Base-by-base conservation (phyloP, 495 filamentous ascomycete species). In the Lasiosphaeriaceae sp. region DNA sequence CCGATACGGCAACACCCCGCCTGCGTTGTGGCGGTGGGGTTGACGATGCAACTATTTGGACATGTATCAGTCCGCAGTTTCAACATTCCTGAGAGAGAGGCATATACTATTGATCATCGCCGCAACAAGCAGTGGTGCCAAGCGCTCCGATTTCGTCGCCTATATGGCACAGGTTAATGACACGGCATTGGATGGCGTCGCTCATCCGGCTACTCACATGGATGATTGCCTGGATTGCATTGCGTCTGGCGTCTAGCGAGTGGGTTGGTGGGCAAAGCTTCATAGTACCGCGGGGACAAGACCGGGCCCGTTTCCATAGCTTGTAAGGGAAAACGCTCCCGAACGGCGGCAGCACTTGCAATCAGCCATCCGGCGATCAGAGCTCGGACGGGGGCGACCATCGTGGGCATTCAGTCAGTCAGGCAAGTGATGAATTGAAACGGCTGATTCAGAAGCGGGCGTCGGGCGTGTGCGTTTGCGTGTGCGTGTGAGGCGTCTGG, bases 1-100 rank as follows among this genome's bases (percentile, higher is more conserved):
- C 74, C 77, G 34, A 77, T 53, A 11, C 50, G 24, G 59, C 77
- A 80, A 63, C 77, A 80, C 35, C 45, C 58, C 22, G 60, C 54
- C 24, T 58, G 48, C 20, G 47, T 52, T 45, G 57, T 31, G 34
- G 43, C 41, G 24, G 34, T 39, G 0, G 62, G 52, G 54, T 72
- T 57, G 31, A 69, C 43, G 45, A 69, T 66, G 58, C 69, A 71
- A 51, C 68, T 71, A 20, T 63, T 46, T 3, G n/a, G 37, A 47
- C 17, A 9, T n/a, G n/a, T 31, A 9, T 31, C 26, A 31, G 26
- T 9, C 26, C 3, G 9, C 11, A 48, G 16, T 21, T 58, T 48
- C 58, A 37, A n/a, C 51, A 22, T 11, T 11, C 1, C 8, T 7
- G 16, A 35, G 48, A 31, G 2, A 16, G 16, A 47, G 46, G 49